phyloP scores from a whole-genome alignment of 129 eudicot genomes.

The Chrysanthemum seticuspe region DNA sequence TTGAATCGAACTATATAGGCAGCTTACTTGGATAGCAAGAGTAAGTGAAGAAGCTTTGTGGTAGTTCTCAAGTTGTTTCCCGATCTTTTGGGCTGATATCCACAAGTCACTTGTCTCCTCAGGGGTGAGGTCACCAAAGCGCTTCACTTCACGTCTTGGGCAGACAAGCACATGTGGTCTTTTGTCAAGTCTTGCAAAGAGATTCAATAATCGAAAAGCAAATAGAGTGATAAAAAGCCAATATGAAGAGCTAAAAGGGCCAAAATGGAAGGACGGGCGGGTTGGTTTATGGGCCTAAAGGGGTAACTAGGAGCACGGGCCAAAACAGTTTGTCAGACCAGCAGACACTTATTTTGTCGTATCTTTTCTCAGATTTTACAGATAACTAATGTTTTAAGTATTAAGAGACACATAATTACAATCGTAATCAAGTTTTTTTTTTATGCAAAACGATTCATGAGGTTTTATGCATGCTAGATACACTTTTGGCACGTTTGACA shows the following conservation, averaged over 20 bases:
- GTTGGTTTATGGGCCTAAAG: neutral
- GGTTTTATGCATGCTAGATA: no score
- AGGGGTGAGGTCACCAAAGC: constrained; percentile 75
- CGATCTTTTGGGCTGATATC: constrained; percentile 82
- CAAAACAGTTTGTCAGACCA: neutral
- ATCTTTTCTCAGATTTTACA: neutral
- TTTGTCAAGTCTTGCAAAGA: constrained; percentile 63
- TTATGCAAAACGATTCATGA: neutral
- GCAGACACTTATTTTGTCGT: neutral
- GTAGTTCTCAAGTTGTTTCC: constrained; percentile 68
- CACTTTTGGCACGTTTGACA: no score
- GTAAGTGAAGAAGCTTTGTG: constrained; percentile 95
- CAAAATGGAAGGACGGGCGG: neutral
- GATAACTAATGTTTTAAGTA: neutral
- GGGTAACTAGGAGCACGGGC: neutral
- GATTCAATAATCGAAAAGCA: neutral
- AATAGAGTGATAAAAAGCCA: neutral
- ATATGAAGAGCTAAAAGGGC: neutral
- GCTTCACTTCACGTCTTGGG: constrained; percentile 94
- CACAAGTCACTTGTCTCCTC: constrained; percentile 85
- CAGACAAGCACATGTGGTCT: constrained; percentile 82
- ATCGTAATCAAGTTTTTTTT: neutral
- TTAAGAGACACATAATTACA: neutral
- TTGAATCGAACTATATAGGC: neutral
- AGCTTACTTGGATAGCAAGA: constrained; percentile 78